phyloP scores from a whole-genome alignment of 495 filamentous ascomycete species.

The Staphylotrichum longicolle region DNA sequence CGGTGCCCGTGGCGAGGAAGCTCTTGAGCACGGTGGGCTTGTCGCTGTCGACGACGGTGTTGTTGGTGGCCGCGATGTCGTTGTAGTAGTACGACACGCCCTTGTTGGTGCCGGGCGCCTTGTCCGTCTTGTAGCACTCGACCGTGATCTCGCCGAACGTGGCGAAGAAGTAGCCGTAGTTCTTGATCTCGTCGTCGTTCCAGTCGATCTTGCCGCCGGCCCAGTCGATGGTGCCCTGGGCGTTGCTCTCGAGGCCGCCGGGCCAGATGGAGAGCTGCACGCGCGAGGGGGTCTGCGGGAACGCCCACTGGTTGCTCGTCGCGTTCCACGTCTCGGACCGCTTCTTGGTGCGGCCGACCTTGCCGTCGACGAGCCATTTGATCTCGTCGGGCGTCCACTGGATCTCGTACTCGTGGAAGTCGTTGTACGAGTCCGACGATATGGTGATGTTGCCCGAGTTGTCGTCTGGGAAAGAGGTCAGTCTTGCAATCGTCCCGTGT shows the following conservation, averaged over 20 bases:
- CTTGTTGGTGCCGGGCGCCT: conserved; percentile 55
- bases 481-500: too few species aligned
- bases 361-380: conserved; percentile 81
- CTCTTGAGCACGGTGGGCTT: conserved; percentile 76
- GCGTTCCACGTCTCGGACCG: conserved; percentile 79
- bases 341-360: conserved; percentile 68
- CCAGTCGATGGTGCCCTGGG: conserved; percentile 83
- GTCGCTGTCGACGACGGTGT: conserved; percentile 71
- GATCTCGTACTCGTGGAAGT: conserved; percentile 89
- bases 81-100: conserved; percentile 75
- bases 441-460: conserved; percentile 70
- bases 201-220: conserved; percentile 88
- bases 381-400: conserved; percentile 86
- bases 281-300: conserved; percentile 89
- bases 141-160: conserved; percentile 73
- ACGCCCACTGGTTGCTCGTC: conserved; percentile 78
- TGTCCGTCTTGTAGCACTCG: conserved; percentile 76
- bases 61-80: conserved; percentile 61
- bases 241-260: conserved; percentile 76
- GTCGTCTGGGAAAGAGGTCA: conserved; percentile 52
- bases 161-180: conserved; percentile 85
- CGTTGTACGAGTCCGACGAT: conserved; percentile 66
- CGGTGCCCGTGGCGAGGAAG: conserved; percentile 69
- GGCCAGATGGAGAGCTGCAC: conserved; percentile 97
- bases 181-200: conserved; percentile 75